phyloP scores from a whole-genome alignment of 1,284 basidiomycete genomes.

The Polyporus tsugae region DNA sequence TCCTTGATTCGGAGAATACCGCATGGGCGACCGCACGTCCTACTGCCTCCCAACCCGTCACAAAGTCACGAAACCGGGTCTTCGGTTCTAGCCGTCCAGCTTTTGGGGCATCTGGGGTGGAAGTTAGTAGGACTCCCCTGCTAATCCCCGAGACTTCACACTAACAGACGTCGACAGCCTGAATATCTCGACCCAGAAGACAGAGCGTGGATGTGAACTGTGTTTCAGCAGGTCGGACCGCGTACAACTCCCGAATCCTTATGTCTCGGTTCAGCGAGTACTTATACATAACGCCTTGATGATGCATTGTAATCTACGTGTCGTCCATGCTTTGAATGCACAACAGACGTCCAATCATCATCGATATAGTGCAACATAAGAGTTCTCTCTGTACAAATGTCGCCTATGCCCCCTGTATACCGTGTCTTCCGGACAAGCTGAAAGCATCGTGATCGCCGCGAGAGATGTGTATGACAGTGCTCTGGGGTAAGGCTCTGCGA shows the following conservation, averaged over 20 bases:
- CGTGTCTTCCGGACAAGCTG: too few species aligned
- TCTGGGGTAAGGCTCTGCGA: too few species aligned
- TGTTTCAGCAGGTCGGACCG: background rate
- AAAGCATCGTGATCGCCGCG: too few species aligned
- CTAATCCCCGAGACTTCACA: background rate
- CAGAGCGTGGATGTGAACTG: conserved; percentile 40
- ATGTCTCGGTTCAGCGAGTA: background rate
- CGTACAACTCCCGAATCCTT: background rate
- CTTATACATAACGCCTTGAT: background rate
- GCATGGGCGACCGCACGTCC: conserved; percentile 28
- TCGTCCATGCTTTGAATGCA: too few species aligned
- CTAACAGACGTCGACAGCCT: conserved; percentile 20
- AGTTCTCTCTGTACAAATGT: too few species aligned
- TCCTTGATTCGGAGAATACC: conserved; percentile 50
- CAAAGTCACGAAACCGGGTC: conserved; percentile 26
- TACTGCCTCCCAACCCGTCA: conserved; percentile 7
- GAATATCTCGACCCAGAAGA: conserved; percentile 42
- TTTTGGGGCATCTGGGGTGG: conserved; percentile 17
- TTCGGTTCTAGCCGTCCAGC: conserved; percentile 14
- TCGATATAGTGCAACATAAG: too few species aligned
- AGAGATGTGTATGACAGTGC: too few species aligned
- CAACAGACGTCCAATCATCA: too few species aligned
- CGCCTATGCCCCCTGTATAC: too few species aligned
- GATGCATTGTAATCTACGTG: background rate
- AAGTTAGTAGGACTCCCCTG: conserved; percentile 21